Conservation (phyloP, 768 basidiomycete genomes). For the Tephrocybe sp. region DNA sequence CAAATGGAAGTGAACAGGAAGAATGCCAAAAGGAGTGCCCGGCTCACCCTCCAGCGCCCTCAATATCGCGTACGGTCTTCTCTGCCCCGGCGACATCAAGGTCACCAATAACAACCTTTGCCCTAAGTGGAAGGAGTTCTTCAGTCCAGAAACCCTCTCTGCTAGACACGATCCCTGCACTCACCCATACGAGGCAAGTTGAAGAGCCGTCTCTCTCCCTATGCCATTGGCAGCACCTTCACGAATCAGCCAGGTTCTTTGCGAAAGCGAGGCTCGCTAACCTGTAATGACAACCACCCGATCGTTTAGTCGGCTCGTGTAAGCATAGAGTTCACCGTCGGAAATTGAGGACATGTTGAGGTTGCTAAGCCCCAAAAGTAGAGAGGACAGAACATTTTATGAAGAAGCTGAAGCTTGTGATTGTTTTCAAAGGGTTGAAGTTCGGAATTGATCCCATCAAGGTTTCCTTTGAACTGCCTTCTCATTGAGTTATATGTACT, state of each 20-base stretch:
- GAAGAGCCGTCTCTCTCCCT: slow-evolving; percentile 48
- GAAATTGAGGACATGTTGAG: slow-evolving; percentile 41
- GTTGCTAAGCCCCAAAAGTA: neutral
- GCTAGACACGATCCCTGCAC: slow-evolving; percentile 9
- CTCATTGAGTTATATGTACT: too few relatives aligned
- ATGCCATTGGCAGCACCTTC: slow-evolving; percentile 54
- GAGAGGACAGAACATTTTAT: neutral
- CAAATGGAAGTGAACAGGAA: neutral
- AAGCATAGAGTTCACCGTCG: slow-evolving; percentile 44
- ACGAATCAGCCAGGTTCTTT: neutral
- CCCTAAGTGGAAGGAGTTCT: slow-evolving; percentile 31
- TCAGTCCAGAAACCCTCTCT: neutral
- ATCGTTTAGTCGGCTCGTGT: slow-evolving; percentile 40
- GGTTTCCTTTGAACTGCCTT: too few relatives aligned
- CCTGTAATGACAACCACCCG: slow-evolving; percentile 57
- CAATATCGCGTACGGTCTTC: slow-evolving; percentile 40
- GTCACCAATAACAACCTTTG: slow-evolving; percentile 57
- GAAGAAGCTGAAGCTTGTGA: neutral
- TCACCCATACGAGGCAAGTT: slow-evolving; percentile 54
- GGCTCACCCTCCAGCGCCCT: slow-evolving; percentile 42
- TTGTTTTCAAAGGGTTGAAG: too few relatives aligned
- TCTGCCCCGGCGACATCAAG: slow-evolving; percentile 39
- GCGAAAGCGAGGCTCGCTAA: slow-evolving; percentile 12
- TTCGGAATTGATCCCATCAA: too few relatives aligned
- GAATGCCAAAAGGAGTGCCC: neutral